A percentile compares a stretch with the other conserved stretches of the same genome.
phyloP scores from a whole-genome alignment of 2,329 filamentous ascomycete species.

The Aspergillus sp. region DNA sequence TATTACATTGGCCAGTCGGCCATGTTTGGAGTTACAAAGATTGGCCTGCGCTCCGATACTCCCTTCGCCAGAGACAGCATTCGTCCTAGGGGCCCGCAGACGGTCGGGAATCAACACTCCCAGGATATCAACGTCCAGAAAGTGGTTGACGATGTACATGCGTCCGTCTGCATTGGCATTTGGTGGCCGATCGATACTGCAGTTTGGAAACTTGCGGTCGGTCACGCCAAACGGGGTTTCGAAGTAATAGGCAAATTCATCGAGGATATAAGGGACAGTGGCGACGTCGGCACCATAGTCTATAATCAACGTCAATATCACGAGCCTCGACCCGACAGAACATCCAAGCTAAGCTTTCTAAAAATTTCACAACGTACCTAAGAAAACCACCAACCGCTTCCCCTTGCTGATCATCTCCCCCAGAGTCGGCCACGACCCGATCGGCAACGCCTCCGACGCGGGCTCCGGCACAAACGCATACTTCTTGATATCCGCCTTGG shows the following conservation, averaged over 20 bases:
- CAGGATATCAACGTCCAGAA: slow-evolving; percentile 44
- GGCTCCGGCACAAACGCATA: slow-evolving; percentile 40
- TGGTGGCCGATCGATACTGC: slow-evolving; percentile 45
- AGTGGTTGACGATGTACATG: slow-evolving; percentile 53
- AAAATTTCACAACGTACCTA: slow-evolving; percentile 30
- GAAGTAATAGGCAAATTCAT: slow-evolving; percentile 47
- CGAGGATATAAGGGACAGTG: slow-evolving; percentile 43
- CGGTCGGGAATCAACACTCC: slow-evolving; percentile 47
- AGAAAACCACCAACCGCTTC: slow-evolving; percentile 46
- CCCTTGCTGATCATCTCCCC: slow-evolving; percentile 40
- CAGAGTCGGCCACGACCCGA: slow-evolving; percentile 45
- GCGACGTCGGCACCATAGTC: slow-evolving; percentile 43
- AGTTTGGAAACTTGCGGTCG: slow-evolving; percentile 41
- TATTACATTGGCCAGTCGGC: slow-evolving; percentile 42
- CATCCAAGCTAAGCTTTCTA: background rate
- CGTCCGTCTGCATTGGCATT: slow-evolving; percentile 38
- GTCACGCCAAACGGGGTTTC: slow-evolving; percentile 47
- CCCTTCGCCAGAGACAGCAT: slow-evolving; percentile 41
- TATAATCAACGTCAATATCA: slow-evolving; percentile 10
- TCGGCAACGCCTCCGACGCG: slow-evolving; percentile 28
- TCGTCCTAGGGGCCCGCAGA: slow-evolving; percentile 39
- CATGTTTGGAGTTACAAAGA: slow-evolving; percentile 40
- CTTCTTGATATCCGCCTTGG: slow-evolving; percentile 28
- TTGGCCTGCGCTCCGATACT: slow-evolving; percentile 46
- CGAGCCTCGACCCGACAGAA: background rate